A percentile compares a stretch with the other conserved stretches of the same genome.
Evolutionary conservation across 176 grass and related monocot genomes (phyloP).

Genomic region (Phragmites australis): DNA sequence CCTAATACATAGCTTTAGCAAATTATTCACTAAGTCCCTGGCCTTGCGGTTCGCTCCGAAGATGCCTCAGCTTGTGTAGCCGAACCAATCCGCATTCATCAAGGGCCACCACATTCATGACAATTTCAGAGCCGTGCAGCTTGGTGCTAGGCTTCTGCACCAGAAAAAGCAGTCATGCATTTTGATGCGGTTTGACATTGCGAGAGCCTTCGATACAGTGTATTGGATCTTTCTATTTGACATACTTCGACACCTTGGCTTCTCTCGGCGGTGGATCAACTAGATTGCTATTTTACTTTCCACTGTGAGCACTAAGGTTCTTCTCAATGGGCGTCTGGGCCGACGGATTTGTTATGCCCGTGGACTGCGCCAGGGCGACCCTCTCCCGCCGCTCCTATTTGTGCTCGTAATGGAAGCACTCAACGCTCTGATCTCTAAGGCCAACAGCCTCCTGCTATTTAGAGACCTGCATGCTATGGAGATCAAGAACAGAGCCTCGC

Average conservation of each 20-base stretch:
- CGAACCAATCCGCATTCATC: not conserved
- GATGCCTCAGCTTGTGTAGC: not conserved
- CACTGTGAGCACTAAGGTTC: not conserved
- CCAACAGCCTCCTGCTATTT: too few species aligned
- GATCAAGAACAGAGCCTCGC: too few species aligned
- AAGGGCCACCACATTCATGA: not conserved
- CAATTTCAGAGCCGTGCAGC: not conserved
- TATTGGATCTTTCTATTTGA: not conserved
- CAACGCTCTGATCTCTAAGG: too few species aligned
- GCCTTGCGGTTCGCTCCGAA: not conserved
- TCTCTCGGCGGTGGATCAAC: not conserved
- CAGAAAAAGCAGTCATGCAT: not conserved
- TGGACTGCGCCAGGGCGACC: not conserved
- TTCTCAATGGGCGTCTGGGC: not conserved
- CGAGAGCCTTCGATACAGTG: too few species aligned
- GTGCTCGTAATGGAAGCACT: too few species aligned
- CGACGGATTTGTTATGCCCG: not conserved
- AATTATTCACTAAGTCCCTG: not conserved
- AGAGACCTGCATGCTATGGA: too few species aligned
- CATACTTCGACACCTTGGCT: not conserved
- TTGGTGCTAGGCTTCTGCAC: not conserved
- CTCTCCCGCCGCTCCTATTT: too few species aligned
- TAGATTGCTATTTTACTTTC: not conserved
- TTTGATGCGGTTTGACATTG: not conserved
- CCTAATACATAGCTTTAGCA: not conserved